These are phyloP conservation scores for Didymella sp. DNA, from an alignment of 2,329 filamentous ascomycete genomes.

Conservation along the genomic window DNA sequence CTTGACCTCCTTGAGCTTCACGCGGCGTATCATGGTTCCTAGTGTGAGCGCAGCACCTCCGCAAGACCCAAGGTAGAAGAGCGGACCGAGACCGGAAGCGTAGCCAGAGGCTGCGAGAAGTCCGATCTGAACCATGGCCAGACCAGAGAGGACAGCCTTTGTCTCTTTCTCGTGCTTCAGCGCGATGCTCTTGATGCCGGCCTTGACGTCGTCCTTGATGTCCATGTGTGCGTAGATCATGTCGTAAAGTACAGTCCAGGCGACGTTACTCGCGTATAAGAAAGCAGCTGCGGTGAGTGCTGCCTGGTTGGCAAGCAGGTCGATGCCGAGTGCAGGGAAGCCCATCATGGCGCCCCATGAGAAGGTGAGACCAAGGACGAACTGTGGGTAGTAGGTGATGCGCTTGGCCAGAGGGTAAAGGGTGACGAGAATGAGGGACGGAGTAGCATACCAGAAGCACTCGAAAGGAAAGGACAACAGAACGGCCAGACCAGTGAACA, in stretches of 20 bases:
- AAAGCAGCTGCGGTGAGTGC: conserved; percentile 71
- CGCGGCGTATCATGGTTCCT: conserved; percentile 65
- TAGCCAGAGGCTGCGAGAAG: conserved; percentile 74
- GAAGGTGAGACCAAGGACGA: conserved; percentile 82
- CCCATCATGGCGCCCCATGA: conserved; percentile 91
- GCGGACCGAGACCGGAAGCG: conserved; percentile 64
- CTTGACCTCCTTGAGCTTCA: conserved; percentile 62
- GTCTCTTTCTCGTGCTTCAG: conserved; percentile 79
- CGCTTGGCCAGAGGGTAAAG: conserved; percentile 84
- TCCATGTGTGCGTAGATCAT: conserved; percentile 96
- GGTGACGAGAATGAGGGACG: conserved; percentile 75
- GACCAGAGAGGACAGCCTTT: conserved; percentile 74
- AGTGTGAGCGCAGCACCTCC: conserved; percentile 63
- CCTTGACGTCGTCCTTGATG: conserved; percentile 82
- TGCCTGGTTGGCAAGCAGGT: conserved; percentile 68
- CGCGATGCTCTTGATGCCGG: conserved; percentile 87
- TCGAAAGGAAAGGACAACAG: conserved; percentile 76
- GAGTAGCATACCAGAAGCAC: conserved; percentile 79
- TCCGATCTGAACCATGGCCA: conserved; percentile 72
- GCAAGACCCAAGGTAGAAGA: conserved; percentile 65
- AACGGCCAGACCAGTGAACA: conserved; percentile 74
- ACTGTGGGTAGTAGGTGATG: conserved; percentile 85
- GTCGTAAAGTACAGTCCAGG: conserved; percentile 89
- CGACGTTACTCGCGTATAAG: conserved; percentile 78
- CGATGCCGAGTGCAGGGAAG: conserved; percentile 81